Conservation (phyloP, 352 stramenopile genomes). For the Pythium chondricola region DNA sequence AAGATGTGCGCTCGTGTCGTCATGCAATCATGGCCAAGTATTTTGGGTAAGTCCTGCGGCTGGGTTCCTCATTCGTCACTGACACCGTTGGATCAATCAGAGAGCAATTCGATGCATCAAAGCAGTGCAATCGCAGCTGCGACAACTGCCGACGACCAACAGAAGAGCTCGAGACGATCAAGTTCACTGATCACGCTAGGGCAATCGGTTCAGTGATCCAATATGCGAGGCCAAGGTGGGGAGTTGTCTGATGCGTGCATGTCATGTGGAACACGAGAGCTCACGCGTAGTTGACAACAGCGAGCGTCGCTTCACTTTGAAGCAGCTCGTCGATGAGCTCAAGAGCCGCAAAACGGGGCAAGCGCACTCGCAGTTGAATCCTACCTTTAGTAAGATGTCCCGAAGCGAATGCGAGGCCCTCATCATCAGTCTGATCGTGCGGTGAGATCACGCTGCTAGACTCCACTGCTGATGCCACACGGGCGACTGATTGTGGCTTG, state of each 20-base stretch:
- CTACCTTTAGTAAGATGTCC: constrained; percentile 28
- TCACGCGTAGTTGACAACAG: too few species aligned
- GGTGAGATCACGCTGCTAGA: too few species aligned
- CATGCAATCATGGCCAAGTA: constrained; percentile 32
- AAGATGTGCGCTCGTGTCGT: constrained; percentile 15
- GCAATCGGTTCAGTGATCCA: constrained; percentile 38
- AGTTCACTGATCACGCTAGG: constrained; percentile 46
- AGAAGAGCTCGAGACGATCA: constrained; percentile 16
- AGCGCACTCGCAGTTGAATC: constrained; percentile 27
- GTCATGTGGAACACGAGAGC: too few species aligned
- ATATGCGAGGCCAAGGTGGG: constrained; percentile 44
- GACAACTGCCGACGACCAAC: constrained; percentile 40
- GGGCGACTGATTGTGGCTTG: background rate
- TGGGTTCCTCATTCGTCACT: background rate
- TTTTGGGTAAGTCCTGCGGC: constrained; percentile 33
- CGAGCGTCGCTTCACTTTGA: constrained; percentile 56
- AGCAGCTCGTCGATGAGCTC: constrained; percentile 65
- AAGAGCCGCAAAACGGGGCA: constrained; percentile 45
- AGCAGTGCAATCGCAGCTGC: constrained; percentile 35
- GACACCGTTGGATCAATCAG: constrained; percentile 20
- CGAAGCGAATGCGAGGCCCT: constrained; percentile 39
- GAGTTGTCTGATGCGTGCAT: too few species aligned
- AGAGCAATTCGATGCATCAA: constrained; percentile 27
- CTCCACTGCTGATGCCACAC: too few species aligned
- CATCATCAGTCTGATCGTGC: constrained; percentile 44